Conservation (phyloP, 768 basidiomycete genomes). For the Galerina marginata region DNA sequence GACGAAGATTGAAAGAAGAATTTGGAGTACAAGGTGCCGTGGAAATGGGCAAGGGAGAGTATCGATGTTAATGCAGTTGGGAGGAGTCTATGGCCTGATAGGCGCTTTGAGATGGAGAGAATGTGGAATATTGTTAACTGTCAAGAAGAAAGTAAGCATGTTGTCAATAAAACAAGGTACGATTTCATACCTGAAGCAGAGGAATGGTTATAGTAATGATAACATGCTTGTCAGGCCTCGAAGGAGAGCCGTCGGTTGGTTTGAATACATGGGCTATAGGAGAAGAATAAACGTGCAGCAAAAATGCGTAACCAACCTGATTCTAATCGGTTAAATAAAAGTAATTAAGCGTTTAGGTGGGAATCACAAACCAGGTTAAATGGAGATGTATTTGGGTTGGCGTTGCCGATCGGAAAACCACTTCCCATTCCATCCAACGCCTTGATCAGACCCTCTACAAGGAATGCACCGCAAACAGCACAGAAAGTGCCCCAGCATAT, state of each 20-base stretch:
- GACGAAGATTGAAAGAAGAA: conserved; percentile 22
- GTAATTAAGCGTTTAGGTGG: conserved; percentile 10
- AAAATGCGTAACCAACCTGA: conserved; percentile 79
- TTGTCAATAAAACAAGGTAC: neutral
- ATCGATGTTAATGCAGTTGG: conserved; percentile 69
- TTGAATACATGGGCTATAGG: conserved; percentile 61
- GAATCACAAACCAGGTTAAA: conserved; percentile 68
- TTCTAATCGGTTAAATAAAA: conserved; percentile 2
- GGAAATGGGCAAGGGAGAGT: conserved; percentile 70
- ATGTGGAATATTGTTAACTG: conserved; percentile 70
- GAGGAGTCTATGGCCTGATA: conserved; percentile 70
- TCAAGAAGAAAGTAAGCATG: neutral
- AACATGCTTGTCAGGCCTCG: conserved; percentile 75
- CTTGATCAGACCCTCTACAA: conserved; percentile 68
- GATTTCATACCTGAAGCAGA: conserved; percentile 62
- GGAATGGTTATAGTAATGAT: conserved; percentile 77
- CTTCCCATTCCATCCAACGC: conserved; percentile 67
- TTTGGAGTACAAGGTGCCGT: conserved; percentile 57
- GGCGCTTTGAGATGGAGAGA: conserved; percentile 65
- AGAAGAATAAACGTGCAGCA: conserved; percentile 75
- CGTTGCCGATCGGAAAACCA: conserved; percentile 39
- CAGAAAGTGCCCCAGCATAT: conserved; percentile 80
- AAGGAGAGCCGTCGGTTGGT: conserved; percentile 45
- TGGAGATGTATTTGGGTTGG: conserved; percentile 57
- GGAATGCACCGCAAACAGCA: conserved; percentile 67